Conservation (phyloP, 768 basidiomycete species). For the Botryobasidium botryosum region DNA sequence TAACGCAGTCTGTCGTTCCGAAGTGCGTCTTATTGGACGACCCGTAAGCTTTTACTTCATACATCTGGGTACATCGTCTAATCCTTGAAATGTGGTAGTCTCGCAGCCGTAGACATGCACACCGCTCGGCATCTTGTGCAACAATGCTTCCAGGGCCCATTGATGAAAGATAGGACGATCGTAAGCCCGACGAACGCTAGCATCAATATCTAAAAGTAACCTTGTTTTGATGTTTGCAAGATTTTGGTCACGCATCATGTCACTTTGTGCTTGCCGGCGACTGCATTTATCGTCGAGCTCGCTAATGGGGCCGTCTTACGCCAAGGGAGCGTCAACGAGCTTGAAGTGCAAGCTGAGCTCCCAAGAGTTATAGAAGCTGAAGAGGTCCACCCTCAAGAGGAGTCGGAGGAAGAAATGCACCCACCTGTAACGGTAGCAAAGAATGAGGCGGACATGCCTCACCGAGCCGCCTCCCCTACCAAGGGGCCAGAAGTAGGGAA, state of each 20-base stretch:
- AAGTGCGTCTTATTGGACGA: slow-evolving; percentile 52
- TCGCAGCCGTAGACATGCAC: slow-evolving; percentile 64
- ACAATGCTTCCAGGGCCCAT: slow-evolving; percentile 41
- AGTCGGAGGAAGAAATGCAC: slow-evolving; percentile 24
- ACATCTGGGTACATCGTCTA: not conserved
- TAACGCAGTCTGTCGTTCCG: not conserved
- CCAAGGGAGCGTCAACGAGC: slow-evolving; percentile 33
- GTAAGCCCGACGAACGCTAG: not conserved
- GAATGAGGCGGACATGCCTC: not conserved
- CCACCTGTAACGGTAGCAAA: slow-evolving; percentile 5
- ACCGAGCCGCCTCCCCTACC: not conserved
- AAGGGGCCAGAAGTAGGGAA: slow-evolving; percentile 24
- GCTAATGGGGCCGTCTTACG: slow-evolving; percentile 31
- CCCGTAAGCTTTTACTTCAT: slow-evolving; percentile 30
- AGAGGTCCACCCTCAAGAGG: slow-evolving; percentile 20
- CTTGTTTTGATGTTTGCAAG: not conserved
- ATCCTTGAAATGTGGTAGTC: slow-evolving; percentile 20
- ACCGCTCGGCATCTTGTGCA: slow-evolving; percentile 53
- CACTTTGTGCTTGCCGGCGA: slow-evolving; percentile 47
- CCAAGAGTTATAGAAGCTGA: slow-evolving; percentile 34
- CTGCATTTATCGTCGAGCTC: slow-evolving; percentile 51
- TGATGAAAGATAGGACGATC: slow-evolving; percentile 50
- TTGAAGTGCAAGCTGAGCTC: slow-evolving; percentile 29
- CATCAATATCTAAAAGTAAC: not conserved
- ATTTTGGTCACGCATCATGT: slow-evolving; percentile 77